Evolutionary conservation across 345 rosid species (phyloP).

Genomic region (Citrus medica): DNA sequence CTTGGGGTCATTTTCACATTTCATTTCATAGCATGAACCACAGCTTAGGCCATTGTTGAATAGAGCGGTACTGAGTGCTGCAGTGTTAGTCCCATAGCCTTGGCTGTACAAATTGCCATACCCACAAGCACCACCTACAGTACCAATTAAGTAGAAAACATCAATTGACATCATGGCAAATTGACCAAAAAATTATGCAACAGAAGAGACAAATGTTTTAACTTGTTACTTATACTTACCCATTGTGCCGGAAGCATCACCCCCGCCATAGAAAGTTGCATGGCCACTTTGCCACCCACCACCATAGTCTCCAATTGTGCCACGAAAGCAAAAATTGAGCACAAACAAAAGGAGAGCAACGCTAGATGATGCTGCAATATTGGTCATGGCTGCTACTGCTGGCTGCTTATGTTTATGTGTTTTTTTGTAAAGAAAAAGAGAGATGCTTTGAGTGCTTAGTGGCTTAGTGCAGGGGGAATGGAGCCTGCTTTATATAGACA

Average conservation of each 20-base stretch:
- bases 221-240: conserved; percentile 32
- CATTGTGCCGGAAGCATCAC: conserved; percentile 83
- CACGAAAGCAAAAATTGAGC: conserved; percentile 31
- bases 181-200: neutral
- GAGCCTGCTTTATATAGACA: conserved; percentile 24
- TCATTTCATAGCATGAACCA: conserved; percentile 77
- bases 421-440: neutral
- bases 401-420: neutral
- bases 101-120: conserved; percentile 69
- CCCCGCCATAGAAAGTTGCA: conserved; percentile 83
- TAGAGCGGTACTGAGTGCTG: conserved; percentile 72
- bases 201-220: neutral
- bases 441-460: neutral
- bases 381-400: conserved; percentile 26
- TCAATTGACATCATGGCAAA: neutral
- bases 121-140: conserved; percentile 81
- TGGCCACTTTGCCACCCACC: conserved; percentile 76
- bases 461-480: neutral
- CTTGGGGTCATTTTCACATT: conserved; percentile 51
- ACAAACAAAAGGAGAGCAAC: conserved; percentile 25
- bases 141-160: neutral
- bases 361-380: conserved; percentile 10
- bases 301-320: conserved; percentile 48
- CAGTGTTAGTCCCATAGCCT: conserved; percentile 80
- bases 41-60: conserved; percentile 81